These are phyloP conservation scores for Lenwebbia sp. DNA, from an alignment of 345 rosid species.

Conservation along the genomic window DNA sequence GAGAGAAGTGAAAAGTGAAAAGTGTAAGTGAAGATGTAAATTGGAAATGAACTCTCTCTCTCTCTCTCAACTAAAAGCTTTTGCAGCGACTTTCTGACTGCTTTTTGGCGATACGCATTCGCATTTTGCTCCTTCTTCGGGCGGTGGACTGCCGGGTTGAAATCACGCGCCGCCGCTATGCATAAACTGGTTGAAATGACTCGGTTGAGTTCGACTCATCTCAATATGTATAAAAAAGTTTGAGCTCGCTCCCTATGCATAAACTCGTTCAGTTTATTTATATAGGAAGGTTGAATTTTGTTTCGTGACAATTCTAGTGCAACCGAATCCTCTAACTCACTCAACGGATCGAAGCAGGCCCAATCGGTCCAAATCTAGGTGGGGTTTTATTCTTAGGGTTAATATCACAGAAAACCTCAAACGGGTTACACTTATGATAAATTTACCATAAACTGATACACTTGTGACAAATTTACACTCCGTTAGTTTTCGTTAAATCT, in stretches of 20 bases:
- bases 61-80: not conserved
- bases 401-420: too few species aligned
- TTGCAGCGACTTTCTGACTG: not conserved
- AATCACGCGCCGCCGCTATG: not conserved
- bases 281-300: not conserved
- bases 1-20: not conserved
- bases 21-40: too few species aligned
- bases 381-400: not conserved
- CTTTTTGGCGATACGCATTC: not conserved
- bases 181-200: too few species aligned
- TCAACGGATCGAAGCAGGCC: not conserved
- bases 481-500: too few species aligned
- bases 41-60: not conserved
- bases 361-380: not conserved
- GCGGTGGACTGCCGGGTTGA: not conserved
- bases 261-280: not conserved
- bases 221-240: not conserved
- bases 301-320: not conserved
- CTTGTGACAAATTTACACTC: too few species aligned
- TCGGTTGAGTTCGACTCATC: not conserved
- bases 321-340: not conserved
- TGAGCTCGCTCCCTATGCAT: not conserved
- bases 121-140: not conserved
- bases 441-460: too few species aligned
- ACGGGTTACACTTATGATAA: too few species aligned